Base-by-base conservation (phyloP, 78 protist species). In the Pigoraptor vietnamica region DNA sequence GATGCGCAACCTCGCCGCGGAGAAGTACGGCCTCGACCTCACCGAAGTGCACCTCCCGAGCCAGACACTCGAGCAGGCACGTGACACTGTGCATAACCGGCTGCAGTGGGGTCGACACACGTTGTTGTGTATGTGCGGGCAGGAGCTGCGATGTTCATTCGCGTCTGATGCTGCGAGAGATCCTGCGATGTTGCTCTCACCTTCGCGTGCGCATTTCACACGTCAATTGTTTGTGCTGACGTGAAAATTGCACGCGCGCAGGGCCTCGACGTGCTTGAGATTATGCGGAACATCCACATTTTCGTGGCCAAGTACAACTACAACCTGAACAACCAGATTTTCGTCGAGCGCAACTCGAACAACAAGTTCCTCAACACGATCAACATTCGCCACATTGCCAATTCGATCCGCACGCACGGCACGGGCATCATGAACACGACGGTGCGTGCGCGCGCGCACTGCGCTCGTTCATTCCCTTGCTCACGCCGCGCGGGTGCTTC, bases 391-490 rank as follows among this genome's bases (percentile, higher is more conserved):
- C 99, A 98, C 94, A 90, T 97, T 39, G 96, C 99, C 38, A 96
- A 97, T 93, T 95, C 98, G 34, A 97, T 99, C 90, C 95, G 99
- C 34, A 97, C 98, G 35, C 99, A 99, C 93, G 99, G 99, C 40
- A 89, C 96, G 19, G 99, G 99, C 67, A 97, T 99, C 81, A 95
- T 98, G 98, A 97, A 97, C 93, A 98, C 99, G 0, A 93, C 99
- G 0, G 99, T 94, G 37, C 32, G 92, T 48, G 67, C n/a, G n/a
- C n/a, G n/a, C n/a, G n/a, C n/a, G n/a, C n/a, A n/a, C n/a, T n/a
- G n/a, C n/a, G n/a, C n/a, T n/a, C n/a, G n/a, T n/a, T n/a, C n/a
- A n/a, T n/a, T n/a, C n/a, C n/a, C n/a, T n/a, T n/a, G n/a, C n/a
- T n/a, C n/a, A n/a, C n/a, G n/a, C n/a, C n/a, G n/a, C n/a, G n/a